Percentiles rank a stretch among this genome's conserved stretches.
These are phyloP conservation scores for Akanthomyces muscarius DNA, from an alignment of 2,329 filamentous ascomycete species.

Conservation along the genomic window DNA sequence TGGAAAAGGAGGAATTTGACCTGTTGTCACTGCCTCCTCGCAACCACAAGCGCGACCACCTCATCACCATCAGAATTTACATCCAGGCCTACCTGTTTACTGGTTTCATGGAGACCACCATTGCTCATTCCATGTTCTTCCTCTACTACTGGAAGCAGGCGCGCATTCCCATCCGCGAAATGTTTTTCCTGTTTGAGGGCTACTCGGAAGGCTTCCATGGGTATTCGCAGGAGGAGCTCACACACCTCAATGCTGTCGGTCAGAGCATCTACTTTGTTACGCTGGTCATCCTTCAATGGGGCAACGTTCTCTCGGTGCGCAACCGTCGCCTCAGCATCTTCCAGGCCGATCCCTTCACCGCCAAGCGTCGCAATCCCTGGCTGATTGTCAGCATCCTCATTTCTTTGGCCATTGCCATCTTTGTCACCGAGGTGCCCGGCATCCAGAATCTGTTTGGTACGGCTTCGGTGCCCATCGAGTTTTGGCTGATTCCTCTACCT, in stretches of 20 bases:
- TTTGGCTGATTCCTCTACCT: slow-evolving; percentile 49
- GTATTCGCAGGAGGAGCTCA: slow-evolving; percentile 42
- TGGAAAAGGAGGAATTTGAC: slow-evolving; percentile 54
- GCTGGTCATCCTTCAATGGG: slow-evolving; percentile 51
- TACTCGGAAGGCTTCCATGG: slow-evolving; percentile 47
- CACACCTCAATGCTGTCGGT: slow-evolving; percentile 44
- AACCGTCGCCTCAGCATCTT: slow-evolving; percentile 50
- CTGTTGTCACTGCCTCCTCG: slow-evolving; percentile 48
- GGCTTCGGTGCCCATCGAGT: slow-evolving; percentile 46
- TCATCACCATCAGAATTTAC: slow-evolving; percentile 50
- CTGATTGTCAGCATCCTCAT: slow-evolving; percentile 43
- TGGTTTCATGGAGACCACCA: slow-evolving; percentile 47
- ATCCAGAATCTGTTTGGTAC: slow-evolving; percentile 47
- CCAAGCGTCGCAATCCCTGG: slow-evolving; percentile 47
- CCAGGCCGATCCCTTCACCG: slow-evolving; percentile 46
- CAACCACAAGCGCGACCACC: slow-evolving; percentile 45
- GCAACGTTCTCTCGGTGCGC: slow-evolving; percentile 48
- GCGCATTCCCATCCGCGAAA: slow-evolving; percentile 42
- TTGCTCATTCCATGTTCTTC: slow-evolving; percentile 51
- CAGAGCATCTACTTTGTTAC: slow-evolving; percentile 53
- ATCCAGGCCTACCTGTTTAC: slow-evolving; percentile 49
- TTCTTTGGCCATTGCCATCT: slow-evolving; percentile 48
- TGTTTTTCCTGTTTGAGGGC: slow-evolving; percentile 48
- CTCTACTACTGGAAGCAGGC: slow-evolving; percentile 47
- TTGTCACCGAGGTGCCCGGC: slow-evolving; percentile 49